A percentile compares a stretch with the other conserved stretches of the same genome.
Conservation (phyloP, 2,329 filamentous ascomycete genomes). For the Aureobasidium mangrovei region DNA sequence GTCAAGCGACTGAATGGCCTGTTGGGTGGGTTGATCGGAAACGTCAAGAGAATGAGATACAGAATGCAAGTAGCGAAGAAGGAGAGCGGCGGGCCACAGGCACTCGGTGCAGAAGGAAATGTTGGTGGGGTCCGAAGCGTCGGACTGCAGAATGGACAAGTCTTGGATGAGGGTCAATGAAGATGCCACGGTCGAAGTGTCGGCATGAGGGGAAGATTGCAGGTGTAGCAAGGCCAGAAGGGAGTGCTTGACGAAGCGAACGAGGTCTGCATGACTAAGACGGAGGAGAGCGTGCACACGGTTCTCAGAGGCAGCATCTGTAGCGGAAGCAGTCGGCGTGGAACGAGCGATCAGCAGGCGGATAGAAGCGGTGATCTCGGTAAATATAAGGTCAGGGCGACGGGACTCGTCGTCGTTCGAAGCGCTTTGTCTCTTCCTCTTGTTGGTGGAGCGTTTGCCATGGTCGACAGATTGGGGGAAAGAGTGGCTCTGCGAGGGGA, state of each 20-base stretch:
- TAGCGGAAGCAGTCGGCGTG: not conserved
- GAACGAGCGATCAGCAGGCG: not conserved
- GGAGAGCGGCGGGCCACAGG: constrained; percentile 19
- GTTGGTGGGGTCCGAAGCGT: not conserved
- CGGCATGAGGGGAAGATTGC: not conserved
- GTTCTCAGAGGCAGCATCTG: not conserved
- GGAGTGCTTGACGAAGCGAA: not conserved
- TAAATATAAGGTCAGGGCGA: not conserved
- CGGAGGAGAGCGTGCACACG: constrained; percentile 11
- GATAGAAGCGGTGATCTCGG: not conserved
- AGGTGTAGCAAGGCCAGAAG: constrained; percentile 1
- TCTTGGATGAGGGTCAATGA: constrained; percentile 8
- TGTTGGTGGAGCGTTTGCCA: not conserved
- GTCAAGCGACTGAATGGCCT: constrained; percentile 22
- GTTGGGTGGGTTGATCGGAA: not conserved
- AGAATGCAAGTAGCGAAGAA: constrained; percentile 16
- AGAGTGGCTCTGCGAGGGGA: not conserved
- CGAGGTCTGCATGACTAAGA: constrained; percentile 3
- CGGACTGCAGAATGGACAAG: not conserved
- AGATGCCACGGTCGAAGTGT: not conserved
- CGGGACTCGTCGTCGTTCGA: not conserved
- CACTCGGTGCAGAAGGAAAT: constrained; percentile 21
- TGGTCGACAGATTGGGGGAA: not conserved
- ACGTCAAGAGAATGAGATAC: not conserved
- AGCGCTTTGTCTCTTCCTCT: constrained; percentile 14